These are phyloP conservation scores for Pseudopyrenochaeta lycopersici DNA, from an alignment of 2,329 filamentous ascomycete genomes.

Conservation along the genomic window DNA sequence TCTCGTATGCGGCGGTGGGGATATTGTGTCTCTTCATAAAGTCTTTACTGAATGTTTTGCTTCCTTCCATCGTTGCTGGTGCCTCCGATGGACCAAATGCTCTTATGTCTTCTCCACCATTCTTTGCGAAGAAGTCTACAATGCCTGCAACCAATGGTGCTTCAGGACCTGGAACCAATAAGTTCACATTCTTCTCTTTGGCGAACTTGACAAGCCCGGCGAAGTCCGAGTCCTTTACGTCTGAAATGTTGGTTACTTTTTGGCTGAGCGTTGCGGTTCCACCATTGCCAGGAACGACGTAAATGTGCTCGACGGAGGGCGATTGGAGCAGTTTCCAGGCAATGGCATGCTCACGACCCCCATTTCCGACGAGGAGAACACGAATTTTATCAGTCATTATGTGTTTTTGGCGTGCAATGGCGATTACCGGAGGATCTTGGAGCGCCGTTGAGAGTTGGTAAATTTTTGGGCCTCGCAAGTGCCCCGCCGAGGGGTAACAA, in stretches of 20 bases:
- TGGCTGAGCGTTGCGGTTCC: conserved; percentile 66
- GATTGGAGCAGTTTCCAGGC: conserved; percentile 95
- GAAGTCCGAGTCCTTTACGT: conserved; percentile 80
- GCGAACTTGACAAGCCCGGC: conserved; percentile 78
- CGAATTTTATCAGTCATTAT: conserved; percentile 40
- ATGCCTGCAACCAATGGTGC: conserved; percentile 93
- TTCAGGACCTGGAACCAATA: conserved; percentile 91
- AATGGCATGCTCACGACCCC: conserved; percentile 91
- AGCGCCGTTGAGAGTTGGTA: conserved; percentile 7
- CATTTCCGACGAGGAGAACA: conserved; percentile 88
- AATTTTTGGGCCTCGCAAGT: conserved; percentile 24
- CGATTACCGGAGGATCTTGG: conserved; percentile 1
- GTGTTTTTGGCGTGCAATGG: conserved; percentile 1
- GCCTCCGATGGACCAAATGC: conserved; percentile 87
- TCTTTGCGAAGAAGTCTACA: conserved; percentile 78
- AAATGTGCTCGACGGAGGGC: conserved; percentile 77
- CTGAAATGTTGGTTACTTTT: conserved; percentile 71
- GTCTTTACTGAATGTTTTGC: conserved; percentile 96
- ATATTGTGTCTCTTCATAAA: conserved; percentile 94
- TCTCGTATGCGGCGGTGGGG: conserved; percentile 89
- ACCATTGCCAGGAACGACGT: conserved; percentile 79
- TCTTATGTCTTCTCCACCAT: conserved; percentile 64
- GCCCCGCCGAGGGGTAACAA: conserved; percentile 30
- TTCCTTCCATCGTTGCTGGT: conserved; percentile 91
- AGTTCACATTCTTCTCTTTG: conserved; percentile 74